A percentile compares a stretch with the other conserved stretches of the same genome.
These are phyloP conservation scores for Raffaelea albimanens DNA, from an alignment of 2,329 filamentous ascomycete genomes.

Conservation along the genomic window DNA sequence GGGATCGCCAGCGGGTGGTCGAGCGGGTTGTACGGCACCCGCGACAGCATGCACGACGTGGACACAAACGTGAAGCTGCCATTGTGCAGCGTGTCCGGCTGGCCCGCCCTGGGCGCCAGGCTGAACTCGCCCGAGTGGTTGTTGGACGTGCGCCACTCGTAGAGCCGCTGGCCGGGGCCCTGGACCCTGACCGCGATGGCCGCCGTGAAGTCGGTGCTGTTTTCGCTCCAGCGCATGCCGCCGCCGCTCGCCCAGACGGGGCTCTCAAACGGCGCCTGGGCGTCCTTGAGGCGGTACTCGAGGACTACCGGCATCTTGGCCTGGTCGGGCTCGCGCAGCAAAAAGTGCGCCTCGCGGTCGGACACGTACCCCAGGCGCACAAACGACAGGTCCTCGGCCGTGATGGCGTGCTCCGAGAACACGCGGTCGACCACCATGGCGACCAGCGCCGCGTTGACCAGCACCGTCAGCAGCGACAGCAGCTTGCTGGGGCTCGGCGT, in stretches of 20 bases:
- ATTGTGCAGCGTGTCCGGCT: conserved; percentile 40
- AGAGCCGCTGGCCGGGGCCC: conserved; percentile 58
- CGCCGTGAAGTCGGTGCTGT: conserved; percentile 75
- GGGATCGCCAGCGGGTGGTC: conserved; percentile 74
- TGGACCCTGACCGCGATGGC: conserved; percentile 55
- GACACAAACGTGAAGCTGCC: conserved; percentile 83
- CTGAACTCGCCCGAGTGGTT: conserved; percentile 75
- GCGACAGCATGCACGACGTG: conserved; percentile 84
- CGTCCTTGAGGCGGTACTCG: conserved; percentile 50
- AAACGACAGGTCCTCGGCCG: conserved; percentile 69
- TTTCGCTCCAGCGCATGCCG: conserved; percentile 53
- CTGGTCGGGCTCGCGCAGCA: conserved; percentile 76
- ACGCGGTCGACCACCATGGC: conserved; percentile 68
- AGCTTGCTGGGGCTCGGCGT: conserved; percentile 62
- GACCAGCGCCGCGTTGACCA: conserved; percentile 63
- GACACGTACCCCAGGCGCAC: conserved; percentile 83
- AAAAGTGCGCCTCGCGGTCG: conserved; percentile 64
- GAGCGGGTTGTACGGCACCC: conserved; percentile 81
- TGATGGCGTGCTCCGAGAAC: conserved; percentile 64
- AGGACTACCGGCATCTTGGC: conserved; percentile 66
- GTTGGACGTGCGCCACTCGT: conserved; percentile 80
- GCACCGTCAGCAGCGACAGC: conserved; percentile 57
- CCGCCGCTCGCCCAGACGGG: conserved; percentile 59
- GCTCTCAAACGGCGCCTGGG: conserved; percentile 41
- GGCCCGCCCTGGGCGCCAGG: background rate